Base-by-base conservation (phyloP, 495 filamentous ascomycete species). In the Clohesyomyces aquaticus region DNA sequence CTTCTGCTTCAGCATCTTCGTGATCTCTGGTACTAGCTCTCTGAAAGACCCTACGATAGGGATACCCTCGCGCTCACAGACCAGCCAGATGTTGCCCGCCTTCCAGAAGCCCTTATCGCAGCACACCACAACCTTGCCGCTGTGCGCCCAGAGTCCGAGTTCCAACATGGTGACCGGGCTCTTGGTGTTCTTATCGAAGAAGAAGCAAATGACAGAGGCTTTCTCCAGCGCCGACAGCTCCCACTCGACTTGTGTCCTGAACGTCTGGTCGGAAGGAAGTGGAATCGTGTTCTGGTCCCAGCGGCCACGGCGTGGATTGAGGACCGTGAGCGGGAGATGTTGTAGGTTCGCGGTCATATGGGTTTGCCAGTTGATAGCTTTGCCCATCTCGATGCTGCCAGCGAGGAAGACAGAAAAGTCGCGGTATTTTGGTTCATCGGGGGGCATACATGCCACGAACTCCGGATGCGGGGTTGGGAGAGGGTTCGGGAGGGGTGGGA, bases 231-330 rank as follows among this genome's bases (percentile, higher is more conserved):
- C 82, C 19, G 82, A 75, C 10, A 87, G 74, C 72, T 88, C 84
- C 84, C 83, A 87, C 38, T 79, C 73, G 0, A 84, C 82, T 69
- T 87, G 85, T 61, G 80, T 70, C 1, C 70, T 67, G 64, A 81
- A 87, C 0, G 75, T 77, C 0, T 56, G 41, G 55, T 76, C 79
- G 0, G 69, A 51, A 22, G 78, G 71, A 19, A 82, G 78, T 50
- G 83, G 77, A 1, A 25, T 59, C 81, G 82, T 83, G 21, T 71
- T 77, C 50, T 71, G 66, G 69, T 86, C 77, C 84, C 84, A 87
- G 66, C 83, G 77, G 2, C 70, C 50, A 0, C 83, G 79, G 12
- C 78, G 70, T 6, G 84, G 85, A 51, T 89, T 87, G 70, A 81
- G 78, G 55, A 89, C 74, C 4, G 82, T 85, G 57, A 89, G 66